Evolutionary conservation across 2,329 filamentous ascomycete genomes (phyloP), one percentile per base, ranked within the genome.

Genomic region (Pyricularia sp.): DNA sequence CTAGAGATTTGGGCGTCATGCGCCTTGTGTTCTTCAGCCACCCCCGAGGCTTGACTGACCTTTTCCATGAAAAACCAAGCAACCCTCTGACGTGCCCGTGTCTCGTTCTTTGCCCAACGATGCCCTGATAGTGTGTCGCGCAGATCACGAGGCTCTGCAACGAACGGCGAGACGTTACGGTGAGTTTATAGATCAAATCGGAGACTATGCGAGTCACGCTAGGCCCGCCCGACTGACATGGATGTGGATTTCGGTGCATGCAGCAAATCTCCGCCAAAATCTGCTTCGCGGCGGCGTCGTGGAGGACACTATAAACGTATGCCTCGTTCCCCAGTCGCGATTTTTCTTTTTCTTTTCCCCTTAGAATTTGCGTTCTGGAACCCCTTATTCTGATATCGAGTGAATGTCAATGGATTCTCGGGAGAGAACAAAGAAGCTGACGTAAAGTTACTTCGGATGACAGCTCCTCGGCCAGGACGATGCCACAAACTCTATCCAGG

Each of bases 131-230:
- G 82, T 91, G 65, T 76, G 82, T 49, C 84, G 80, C 70, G 73
- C 75, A 62, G 86, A 91, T 71, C 84, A 91, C 74, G 81, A 87
- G 62, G 74, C 73, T 62, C 78, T 91, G 66, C 78, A 86, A 69
- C 73, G 80, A 65, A 68, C 70, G 65, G 77, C 79, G 62, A 78
- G 76, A 66, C 80, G 86, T 73, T 87, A 85, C 71, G 77, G 85
- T 87, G 79, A 62, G 68, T 65, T 65, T 22, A 13, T n/a, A 10
- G n/a, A 19, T 13, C 49, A 13, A 12, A n/a, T 22, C 44, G 40
- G 22, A 35, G 19, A n/a, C 19, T 31, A 33, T 40, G 49, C 62
- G 44, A 33, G n/a, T 53, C 62, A 33, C 28, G 33, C 60, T 62
- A 62, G 28, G 53, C 53, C 30, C 44, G 35, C 62, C 62, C 30